Evolutionary conservation across 2,329 filamentous ascomycete genomes (phyloP), one percentile per base, ranked within the genome.

Genomic region (Apiospora rasikravindrae): DNA sequence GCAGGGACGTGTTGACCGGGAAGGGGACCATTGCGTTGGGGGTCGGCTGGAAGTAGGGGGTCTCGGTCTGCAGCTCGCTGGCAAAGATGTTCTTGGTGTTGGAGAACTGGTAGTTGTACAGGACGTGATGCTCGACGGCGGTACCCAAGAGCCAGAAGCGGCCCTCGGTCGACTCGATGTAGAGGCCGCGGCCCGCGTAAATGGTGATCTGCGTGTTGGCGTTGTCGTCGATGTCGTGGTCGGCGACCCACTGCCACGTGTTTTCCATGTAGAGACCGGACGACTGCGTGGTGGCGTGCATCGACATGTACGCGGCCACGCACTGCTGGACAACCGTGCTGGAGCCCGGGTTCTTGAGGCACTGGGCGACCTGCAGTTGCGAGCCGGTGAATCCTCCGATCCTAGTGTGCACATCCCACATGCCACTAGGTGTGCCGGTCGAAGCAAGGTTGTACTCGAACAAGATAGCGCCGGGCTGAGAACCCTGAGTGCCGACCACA

Each of bases 341-440:
- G 29, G 51, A 77, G 72, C 79, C 72, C 71, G 85, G 78, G 67
- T 84, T 79, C 81, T 92, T 94, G 73, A 86, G 82, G 80, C 93
- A 96, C 71, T 89, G 88, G 72, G 90, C 86, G 40, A 89, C 86
- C 79, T 93, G 91, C 42, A 95, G 87, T 51, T 91, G 82, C 5
- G 92, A 93, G 51, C 92, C 92, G 4, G 88, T 87, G 73, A 90
- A 91, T 19, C 93, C 93, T 75, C 92, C 93, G 68, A 96, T 87
- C 76, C 93, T 90, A 78, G 92, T 88, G 82, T 95, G 93, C 16
- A 92, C 89, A 76, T 95, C 93, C 93, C 93, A 95, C 80, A 92
- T 86, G 19, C 88, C 90, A 4, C 84, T 84, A 2, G 86, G 86
- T 47, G 77, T 78, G 16, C 77, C 77, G 4, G 81, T 76, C 22